Evolutionary conservation across 768 basidiomycete genomes (phyloP).

Genomic region (Trametes villosa): DNA sequence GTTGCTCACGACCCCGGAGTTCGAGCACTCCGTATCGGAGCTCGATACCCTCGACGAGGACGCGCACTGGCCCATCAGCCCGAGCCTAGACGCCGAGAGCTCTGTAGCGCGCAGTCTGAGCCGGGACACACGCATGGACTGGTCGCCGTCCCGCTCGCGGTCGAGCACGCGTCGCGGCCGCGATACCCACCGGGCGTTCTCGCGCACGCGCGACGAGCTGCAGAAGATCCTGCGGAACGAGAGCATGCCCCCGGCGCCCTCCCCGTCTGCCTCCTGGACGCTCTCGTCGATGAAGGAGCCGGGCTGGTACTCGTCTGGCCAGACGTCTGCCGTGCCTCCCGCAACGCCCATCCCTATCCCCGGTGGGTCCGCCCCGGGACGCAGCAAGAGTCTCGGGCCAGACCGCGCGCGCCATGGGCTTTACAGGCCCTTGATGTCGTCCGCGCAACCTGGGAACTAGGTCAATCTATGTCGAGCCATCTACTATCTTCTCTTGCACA

Average conservation of each 20-base stretch:
- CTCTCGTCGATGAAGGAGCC: slow-evolving; percentile 2
- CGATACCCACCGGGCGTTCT: slow-evolving; percentile 9
- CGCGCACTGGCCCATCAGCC: slow-evolving; percentile 16
- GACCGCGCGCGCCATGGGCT: slow-evolving; percentile 3
- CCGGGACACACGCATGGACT: neutral
- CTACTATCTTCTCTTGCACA: neutral
- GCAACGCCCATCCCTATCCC: slow-evolving; percentile 26
- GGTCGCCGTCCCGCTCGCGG: slow-evolving; percentile 4
- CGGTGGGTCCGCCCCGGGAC: neutral
- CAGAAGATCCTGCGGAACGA: slow-evolving; percentile 21
- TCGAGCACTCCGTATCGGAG: slow-evolving; percentile 14
- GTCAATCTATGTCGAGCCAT: neutral
- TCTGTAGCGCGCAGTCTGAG: slow-evolving; percentile 4
- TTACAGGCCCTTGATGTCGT: slow-evolving; percentile 3
- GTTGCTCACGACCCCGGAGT: slow-evolving; percentile 7
- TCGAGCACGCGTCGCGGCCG: slow-evolving; percentile 19
- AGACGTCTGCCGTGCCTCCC: neutral
- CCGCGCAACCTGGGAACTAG: neutral
- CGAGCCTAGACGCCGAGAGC: neutral
- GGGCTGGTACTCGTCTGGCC: slow-evolving; percentile 6
- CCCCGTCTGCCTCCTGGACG: slow-evolving; percentile 21
- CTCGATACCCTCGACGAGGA: slow-evolving; percentile 18
- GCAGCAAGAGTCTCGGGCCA: slow-evolving; percentile 20
- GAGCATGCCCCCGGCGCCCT: slow-evolving; percentile 30
- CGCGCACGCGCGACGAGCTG: slow-evolving; percentile 12